Conservation (phyloP, 225 moss, liverwort and hornwort genomes). For the Climacium dendroides region DNA sequence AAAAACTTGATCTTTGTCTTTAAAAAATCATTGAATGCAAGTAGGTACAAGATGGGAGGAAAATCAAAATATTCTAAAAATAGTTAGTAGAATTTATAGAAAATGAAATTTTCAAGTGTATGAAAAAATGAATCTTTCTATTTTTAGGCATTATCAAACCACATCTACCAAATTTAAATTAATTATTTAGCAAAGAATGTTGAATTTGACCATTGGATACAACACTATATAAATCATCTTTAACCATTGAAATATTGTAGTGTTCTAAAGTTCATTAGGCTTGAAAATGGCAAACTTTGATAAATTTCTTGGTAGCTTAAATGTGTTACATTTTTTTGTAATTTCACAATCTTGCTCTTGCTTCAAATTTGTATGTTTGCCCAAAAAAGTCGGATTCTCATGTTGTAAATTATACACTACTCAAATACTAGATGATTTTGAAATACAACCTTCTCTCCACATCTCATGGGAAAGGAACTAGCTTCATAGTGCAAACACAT, state of each 20-base stretch:
- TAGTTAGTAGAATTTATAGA: not conserved
- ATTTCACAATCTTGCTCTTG: not conserved
- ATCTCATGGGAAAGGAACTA: not conserved
- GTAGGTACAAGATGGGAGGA: not conserved
- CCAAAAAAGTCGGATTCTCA: not conserved
- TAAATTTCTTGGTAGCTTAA: not conserved
- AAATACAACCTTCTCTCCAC: not conserved
- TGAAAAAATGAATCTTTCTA: no score
- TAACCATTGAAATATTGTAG: not conserved
- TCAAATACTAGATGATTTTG: not conserved
- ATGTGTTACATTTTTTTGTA: fast-evolving
- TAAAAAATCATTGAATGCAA: not conserved
- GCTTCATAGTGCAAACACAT: not conserved
- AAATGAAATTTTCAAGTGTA: no score
- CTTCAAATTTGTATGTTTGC: not conserved
- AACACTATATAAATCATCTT: not conserved
- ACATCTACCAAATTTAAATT: not conserved
- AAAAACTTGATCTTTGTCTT: not conserved
- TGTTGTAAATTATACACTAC: not conserved
- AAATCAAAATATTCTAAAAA: not conserved
- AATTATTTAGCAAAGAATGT: not conserved
- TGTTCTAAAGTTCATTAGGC: not conserved
- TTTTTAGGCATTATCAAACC: not conserved
- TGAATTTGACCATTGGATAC: not conserved
- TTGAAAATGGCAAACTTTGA: not conserved